phyloP scores from a whole-genome alignment of 2,329 filamentous ascomycete genomes.

The Pseudogymnoascus sp. region DNA sequence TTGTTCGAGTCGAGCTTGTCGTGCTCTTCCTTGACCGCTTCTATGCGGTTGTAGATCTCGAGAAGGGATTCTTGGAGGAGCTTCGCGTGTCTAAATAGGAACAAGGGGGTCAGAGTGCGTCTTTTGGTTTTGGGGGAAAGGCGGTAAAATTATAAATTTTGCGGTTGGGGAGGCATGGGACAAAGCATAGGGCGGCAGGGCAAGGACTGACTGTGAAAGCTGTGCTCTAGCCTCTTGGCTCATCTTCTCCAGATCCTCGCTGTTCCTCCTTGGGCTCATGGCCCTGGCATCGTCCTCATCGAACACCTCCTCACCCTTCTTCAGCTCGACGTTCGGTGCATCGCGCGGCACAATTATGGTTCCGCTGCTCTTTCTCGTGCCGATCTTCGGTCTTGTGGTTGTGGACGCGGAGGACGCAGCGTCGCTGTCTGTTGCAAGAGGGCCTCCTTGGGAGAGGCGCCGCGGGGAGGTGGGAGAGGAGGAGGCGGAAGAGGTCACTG shows the following conservation, averaged over 20 bases:
- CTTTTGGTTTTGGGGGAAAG: background rate
- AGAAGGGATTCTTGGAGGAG: constrained; percentile 81
- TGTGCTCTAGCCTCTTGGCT: constrained; percentile 71
- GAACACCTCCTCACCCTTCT: constrained; percentile 57
- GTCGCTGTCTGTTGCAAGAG: constrained; percentile 3
- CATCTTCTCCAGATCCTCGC: constrained; percentile 81
- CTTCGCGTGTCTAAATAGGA: constrained; percentile 65
- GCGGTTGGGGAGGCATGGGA: background rate
- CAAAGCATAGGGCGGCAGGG: background rate
- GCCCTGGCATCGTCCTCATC: constrained; percentile 82
- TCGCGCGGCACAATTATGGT: constrained; percentile 77
- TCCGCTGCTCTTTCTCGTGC: constrained; percentile 69
- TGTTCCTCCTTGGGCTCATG: constrained; percentile 89
- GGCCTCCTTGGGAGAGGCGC: constrained; percentile 5
- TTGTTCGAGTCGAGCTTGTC: constrained; percentile 96
- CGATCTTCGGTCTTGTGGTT: constrained; percentile 46
- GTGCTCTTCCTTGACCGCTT: constrained; percentile 88
- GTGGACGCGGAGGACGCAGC: constrained; percentile 7
- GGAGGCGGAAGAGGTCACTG: background rate
- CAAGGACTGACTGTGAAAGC: constrained; percentile 42
- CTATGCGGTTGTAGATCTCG: constrained; percentile 85
- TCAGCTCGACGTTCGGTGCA: constrained; percentile 61
- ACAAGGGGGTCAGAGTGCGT: background rate
- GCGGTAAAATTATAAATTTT: background rate
- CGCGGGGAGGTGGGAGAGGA: background rate